These are phyloP conservation scores for Gymnopilus dilepis DNA, from an alignment of 768 basidiomycete species.

Conservation along the genomic window DNA sequence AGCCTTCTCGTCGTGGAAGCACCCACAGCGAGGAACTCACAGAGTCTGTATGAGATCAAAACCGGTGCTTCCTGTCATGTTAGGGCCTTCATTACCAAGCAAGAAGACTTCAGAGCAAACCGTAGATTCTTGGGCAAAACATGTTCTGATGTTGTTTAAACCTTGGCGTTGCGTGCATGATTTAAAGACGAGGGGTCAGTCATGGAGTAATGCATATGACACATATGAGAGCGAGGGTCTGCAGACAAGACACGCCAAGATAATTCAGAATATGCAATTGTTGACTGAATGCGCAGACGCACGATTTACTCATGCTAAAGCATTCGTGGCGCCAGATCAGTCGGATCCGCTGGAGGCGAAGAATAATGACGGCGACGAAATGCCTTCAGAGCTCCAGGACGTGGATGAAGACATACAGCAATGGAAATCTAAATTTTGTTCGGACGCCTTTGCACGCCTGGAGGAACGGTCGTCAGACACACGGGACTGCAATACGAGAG, in stretches of 20 bases:
- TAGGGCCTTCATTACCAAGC: not conserved
- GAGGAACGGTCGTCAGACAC: no score
- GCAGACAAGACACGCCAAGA: not conserved
- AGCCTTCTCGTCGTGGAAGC: not conserved
- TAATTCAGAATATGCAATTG: not conserved
- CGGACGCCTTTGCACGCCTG: no score
- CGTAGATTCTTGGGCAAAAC: not conserved
- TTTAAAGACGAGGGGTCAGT: not conserved
- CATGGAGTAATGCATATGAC: not conserved
- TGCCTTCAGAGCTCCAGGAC: no score
- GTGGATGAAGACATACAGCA: no score
- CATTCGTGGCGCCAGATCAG: not conserved
- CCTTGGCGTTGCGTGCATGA: not conserved
- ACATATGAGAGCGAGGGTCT: not conserved
- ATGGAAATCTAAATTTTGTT: no score
- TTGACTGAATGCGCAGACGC: not conserved
- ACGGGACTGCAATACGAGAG: no score
- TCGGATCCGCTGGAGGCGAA: no score
- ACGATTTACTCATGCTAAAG: not conserved
- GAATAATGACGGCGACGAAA: no score
- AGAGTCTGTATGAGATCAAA: not conserved
- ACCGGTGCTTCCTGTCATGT: no score
- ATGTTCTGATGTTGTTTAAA: slow-evolving; percentile 8
- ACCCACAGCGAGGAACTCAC: slow-evolving; percentile 4
- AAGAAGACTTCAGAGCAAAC: not conserved